Evolutionary conservation across 345 rosid genomes (phyloP).

Genomic region (Eucalyptus albens): DNA sequence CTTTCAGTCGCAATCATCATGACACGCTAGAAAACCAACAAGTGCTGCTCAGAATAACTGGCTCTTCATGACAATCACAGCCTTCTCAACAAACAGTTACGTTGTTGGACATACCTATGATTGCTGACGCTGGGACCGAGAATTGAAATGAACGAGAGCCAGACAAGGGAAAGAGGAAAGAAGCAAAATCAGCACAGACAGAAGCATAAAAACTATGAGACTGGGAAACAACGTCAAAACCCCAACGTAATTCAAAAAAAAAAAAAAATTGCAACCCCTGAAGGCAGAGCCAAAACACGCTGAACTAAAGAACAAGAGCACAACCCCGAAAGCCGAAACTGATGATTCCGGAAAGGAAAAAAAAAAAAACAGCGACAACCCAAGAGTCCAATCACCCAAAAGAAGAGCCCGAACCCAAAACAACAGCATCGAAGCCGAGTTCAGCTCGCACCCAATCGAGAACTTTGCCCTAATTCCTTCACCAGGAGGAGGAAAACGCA

Average conservation of each 20-base stretch:
- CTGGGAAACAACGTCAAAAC: not conserved
- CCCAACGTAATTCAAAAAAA: not conserved
- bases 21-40: not conserved
- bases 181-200: not conserved
- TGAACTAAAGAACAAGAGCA: not conserved
- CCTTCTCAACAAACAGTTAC: not conserved
- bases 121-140: not conserved
- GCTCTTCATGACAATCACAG: not conserved
- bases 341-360: not conserved
- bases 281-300: not conserved
- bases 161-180: not conserved
- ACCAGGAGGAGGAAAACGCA: not conserved
- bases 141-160: not conserved
- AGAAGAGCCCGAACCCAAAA: not conserved
- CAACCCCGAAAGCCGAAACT: not conserved
- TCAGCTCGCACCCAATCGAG: not conserved
- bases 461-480: not conserved
- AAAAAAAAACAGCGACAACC: not conserved
- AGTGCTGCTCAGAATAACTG: not conserved
- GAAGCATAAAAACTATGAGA: not conserved
- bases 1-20: constrained; percentile 25
- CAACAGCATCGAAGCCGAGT: not conserved
- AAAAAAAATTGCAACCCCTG: not conserved
- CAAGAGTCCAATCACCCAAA: not conserved
- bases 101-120: not conserved